Base-by-base conservation (phyloP, 176 grass and related monocot genomes). In the Phoenix roebelenii region DNA sequence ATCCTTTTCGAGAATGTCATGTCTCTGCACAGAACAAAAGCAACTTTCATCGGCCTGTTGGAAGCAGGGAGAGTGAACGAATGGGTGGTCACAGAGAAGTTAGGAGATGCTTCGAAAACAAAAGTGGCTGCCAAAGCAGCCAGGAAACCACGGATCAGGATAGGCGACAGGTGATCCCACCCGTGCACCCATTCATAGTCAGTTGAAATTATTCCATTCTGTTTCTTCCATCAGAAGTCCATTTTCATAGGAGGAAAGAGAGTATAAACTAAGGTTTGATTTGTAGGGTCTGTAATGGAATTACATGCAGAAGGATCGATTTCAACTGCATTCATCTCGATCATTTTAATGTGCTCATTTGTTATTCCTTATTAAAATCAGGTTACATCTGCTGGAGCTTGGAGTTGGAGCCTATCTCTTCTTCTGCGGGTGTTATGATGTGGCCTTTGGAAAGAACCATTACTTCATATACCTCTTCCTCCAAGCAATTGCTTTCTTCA, bases 391-490 rank as follows among this genome's bases (percentile, higher is more conserved):
- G 23, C 5, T 53, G 50, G 63, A 66, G 63, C 49, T 66, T 18
- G 51, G 63, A 23, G 28, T 23, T 7, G 63, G 63, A 14, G 49
- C 50, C 0, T 66, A 66, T 24, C 63, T 66, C 63, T 25, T 30
- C 50, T 29, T 54, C 23, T 66, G 63, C n/a, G 63, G 63, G 23
- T 66, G 50, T 5, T 66, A 54, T 10, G 50, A 53, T 15, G 1
- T 66, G 49, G 50, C 25, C 23, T 52, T 54, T 24, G 63, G 63
- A 19, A 28, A 53, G 15, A 66, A 29, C 22, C 49, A 54, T 16
- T 66, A 52, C 50, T 66, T 52, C 23, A 52, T 53, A 9, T 66
- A 18, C 63, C 63, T 66, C 49, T 66, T 66, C 63, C 63, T 54
- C 22, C 63, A 66, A 26, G 50, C 63, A 5, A 9, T 66, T 5